Conservation (phyloP, 2,329 filamentous ascomycete genomes). For the Talaromyces amestolkiae region DNA sequence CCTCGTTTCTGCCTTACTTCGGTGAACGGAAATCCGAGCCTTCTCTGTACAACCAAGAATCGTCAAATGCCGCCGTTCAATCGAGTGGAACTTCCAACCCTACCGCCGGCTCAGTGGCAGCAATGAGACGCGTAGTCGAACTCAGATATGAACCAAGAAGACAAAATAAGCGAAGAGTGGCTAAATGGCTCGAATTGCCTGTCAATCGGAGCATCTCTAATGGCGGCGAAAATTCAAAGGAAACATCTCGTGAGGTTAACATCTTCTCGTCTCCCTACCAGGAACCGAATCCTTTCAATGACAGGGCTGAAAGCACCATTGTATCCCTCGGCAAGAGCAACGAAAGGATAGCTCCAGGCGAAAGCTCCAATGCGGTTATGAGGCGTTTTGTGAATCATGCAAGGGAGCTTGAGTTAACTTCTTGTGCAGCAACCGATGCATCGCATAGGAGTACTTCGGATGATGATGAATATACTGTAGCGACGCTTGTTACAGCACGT, state of each 20-base stretch:
- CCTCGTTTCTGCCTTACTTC: not conserved
- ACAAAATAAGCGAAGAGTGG: not conserved
- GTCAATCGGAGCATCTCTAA: not conserved
- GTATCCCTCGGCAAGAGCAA: not conserved
- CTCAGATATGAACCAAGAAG: not conserved
- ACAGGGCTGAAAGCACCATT: not conserved
- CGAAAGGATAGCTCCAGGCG: not conserved
- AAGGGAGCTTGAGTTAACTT: not conserved
- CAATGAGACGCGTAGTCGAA: not conserved
- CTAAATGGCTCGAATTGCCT: not conserved
- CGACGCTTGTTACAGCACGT: not conserved
- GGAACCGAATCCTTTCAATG: not conserved
- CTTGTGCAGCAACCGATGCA: constrained; percentile 4
- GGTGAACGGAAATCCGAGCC: not conserved
- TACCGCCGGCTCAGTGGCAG: not conserved
- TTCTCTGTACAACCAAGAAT: not conserved
- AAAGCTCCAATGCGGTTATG: constrained; percentile 1
- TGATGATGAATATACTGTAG: not conserved
- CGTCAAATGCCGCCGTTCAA: too few species aligned
- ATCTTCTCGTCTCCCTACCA: too few species aligned
- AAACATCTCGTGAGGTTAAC: too few species aligned
- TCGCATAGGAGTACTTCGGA: not conserved
- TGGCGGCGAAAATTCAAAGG: too few species aligned
- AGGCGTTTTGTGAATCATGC: not conserved
- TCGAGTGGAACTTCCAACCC: not conserved